Conservation (phyloP, 2,329 filamentous ascomycete genomes). For the Aureobasidium sp. region DNA sequence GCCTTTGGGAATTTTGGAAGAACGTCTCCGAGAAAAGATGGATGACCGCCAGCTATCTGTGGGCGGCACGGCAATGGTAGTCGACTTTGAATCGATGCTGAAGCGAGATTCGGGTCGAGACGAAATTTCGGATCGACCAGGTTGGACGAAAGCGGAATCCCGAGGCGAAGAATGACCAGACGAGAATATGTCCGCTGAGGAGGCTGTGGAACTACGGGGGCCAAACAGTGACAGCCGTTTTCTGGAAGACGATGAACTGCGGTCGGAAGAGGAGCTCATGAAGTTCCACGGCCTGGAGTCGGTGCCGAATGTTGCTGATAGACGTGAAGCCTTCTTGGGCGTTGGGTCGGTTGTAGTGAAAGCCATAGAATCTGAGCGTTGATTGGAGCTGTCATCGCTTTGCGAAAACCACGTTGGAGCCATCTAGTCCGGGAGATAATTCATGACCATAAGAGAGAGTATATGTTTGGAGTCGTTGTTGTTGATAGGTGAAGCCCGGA, state of each 20-base stretch:
- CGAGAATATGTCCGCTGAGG: constrained; percentile 8
- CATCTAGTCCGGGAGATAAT: constrained; percentile 7
- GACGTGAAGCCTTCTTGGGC: not conserved
- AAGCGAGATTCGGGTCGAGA: constrained; percentile 5
- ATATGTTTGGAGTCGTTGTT: not conserved
- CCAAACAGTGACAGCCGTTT: constrained; percentile 11
- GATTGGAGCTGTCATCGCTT: not conserved
- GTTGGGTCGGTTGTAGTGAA: not conserved
- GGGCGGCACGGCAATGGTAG: not conserved
- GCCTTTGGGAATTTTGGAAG: not conserved
- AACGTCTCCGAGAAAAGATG: constrained; percentile 9
- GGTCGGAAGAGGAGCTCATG: not conserved
- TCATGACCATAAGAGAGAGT: not conserved
- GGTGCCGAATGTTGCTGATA: constrained; percentile 9
- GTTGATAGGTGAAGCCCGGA: not conserved
- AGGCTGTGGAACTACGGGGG: not conserved
- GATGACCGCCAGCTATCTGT: constrained; percentile 11
- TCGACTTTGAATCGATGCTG: constrained; percentile 7
- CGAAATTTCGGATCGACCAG: not conserved
- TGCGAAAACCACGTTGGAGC: constrained; percentile 10
- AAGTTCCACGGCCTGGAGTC: constrained; percentile 11
- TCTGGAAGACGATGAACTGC: not conserved
- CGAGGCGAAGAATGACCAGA: not conserved
- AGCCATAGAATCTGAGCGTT: not conserved
- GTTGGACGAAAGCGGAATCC: not conserved